Evolutionary conservation across 1,284 basidiomycete species (phyloP).

Genomic region (Malassezia sympodialis): DNA sequence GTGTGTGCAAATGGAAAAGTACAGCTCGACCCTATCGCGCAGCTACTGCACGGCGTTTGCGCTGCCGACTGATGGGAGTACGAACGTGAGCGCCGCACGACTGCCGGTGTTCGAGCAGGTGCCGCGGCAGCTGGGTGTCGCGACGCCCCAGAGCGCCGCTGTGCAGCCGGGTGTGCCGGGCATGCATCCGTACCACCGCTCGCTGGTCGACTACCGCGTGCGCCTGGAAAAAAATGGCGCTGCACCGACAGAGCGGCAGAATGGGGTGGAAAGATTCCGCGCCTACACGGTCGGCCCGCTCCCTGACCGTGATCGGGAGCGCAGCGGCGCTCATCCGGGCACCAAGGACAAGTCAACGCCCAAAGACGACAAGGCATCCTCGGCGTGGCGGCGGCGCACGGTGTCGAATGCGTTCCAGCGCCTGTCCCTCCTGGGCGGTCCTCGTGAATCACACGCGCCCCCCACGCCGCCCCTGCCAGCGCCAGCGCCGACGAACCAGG

Average conservation of each 20-base stretch:
- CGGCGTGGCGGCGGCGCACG: background rate
- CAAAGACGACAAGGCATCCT: background rate
- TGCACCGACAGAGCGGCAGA: conserved; percentile 23
- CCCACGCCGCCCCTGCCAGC: background rate
- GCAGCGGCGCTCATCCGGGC: background rate
- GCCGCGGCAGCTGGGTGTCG: background rate
- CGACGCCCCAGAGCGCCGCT: conserved; percentile 1
- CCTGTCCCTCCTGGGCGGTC: conserved; percentile 25
- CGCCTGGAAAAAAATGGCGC: conserved; percentile 28
- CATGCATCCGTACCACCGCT: conserved; percentile 28
- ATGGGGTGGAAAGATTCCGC: conserved; percentile 40
- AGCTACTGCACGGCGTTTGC: conserved; percentile 42
- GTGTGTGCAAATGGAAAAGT: conserved; percentile 42
- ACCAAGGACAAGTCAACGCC: background rate
- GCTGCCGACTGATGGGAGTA: conserved; percentile 22
- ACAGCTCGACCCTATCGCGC: conserved; percentile 41
- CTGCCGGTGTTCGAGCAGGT: background rate
- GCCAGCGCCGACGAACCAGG: background rate
- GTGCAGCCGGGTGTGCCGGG: background rate
- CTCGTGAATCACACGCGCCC: background rate
- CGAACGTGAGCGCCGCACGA: background rate
- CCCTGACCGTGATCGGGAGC: conserved; percentile 9
- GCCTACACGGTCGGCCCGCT: conserved; percentile 41
- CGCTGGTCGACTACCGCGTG: conserved; percentile 29
- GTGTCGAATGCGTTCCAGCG: conserved; percentile 27